These are phyloP conservation scores for Colletotrichum siamense DNA, from an alignment of 2,329 filamentous ascomycete genomes.

Conservation along the genomic window DNA sequence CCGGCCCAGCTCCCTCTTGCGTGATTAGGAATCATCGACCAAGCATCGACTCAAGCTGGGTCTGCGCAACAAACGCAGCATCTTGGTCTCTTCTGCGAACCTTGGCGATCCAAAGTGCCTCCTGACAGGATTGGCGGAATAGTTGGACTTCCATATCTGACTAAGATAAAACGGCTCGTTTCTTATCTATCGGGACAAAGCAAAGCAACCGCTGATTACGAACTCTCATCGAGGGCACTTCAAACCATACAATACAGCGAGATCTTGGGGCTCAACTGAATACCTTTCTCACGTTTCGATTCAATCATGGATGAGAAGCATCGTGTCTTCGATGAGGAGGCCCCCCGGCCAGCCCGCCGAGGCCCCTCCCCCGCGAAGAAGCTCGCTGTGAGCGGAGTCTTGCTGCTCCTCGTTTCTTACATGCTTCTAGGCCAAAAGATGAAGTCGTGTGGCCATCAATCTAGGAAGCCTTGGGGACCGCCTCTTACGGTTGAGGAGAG, in stretches of 20 bases:
- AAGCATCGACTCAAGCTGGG: neutral
- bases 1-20: neutral
- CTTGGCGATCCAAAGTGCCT: neutral
- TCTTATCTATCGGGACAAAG: neutral
- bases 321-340: neutral
- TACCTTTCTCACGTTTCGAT: neutral
- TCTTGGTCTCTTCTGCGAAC: neutral
- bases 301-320: conserved; percentile 4
- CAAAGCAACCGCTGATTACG: neutral
- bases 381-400: conserved; percentile 13
- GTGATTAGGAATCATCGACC: neutral
- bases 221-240: neutral
- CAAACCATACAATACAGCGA: neutral
- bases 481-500: conserved; percentile 45
- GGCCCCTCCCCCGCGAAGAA: neutral
- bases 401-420: conserved; percentile 16
- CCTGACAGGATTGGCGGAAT: neutral
- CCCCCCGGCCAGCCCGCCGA: neutral
- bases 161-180: neutral
- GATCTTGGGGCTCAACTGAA: neutral
- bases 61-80: neutral
- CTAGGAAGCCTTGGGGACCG: conserved; percentile 26
- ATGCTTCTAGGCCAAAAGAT: conserved; percentile 2
- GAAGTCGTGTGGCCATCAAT: conserved; percentile 16
- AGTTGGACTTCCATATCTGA: neutral